Evolutionary conservation across 2,329 filamentous ascomycete genomes (phyloP).

Genomic region (Penicillium sp.): DNA sequence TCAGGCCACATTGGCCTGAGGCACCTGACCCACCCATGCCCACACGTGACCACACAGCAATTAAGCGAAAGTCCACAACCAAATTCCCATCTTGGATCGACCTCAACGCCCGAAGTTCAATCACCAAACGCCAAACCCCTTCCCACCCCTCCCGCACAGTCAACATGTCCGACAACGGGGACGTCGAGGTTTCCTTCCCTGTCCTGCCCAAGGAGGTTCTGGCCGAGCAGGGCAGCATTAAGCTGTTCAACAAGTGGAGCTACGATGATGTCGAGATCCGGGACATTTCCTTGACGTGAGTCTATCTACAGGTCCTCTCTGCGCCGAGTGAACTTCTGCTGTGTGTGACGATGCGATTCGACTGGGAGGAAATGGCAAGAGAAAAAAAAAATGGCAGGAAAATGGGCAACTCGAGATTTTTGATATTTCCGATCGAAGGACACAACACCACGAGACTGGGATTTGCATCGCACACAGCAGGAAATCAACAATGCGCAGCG

Average conservation of each 20-base stretch:
- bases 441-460: background rate
- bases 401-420: slow-evolving; percentile 3
- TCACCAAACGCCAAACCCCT: slow-evolving; percentile 43
- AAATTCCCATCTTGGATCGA: slow-evolving; percentile 38
- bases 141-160: slow-evolving; percentile 43
- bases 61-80: slow-evolving; percentile 43
- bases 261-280: slow-evolving; percentile 99
- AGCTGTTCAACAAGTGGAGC: slow-evolving; percentile 98
- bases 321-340: slow-evolving; percentile 27
- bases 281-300: slow-evolving; percentile 99
- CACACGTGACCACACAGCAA: slow-evolving; percentile 34
- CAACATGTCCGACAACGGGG: slow-evolving; percentile 91
- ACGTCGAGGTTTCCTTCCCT: slow-evolving; percentile 81
- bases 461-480: slow-evolving; percentile 9
- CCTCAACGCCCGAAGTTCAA: slow-evolving; percentile 38
- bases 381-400: slow-evolving; percentile 2
- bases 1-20: background rate
- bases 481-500: slow-evolving; percentile 8
- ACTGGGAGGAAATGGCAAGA: slow-evolving; percentile 13
- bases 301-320: slow-evolving; percentile 39
- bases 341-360: slow-evolving; percentile 19
- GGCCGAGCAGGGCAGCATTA: slow-evolving; percentile 85
- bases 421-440: slow-evolving; percentile 5
- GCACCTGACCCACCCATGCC: background rate
- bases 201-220: slow-evolving; percentile 92